A percentile compares a stretch with the other conserved stretches of the same genome.
These are phyloP conservation scores for Triticum turgidum DNA, from an alignment of 176 grass and related monocot species.

Conservation along the genomic window DNA sequence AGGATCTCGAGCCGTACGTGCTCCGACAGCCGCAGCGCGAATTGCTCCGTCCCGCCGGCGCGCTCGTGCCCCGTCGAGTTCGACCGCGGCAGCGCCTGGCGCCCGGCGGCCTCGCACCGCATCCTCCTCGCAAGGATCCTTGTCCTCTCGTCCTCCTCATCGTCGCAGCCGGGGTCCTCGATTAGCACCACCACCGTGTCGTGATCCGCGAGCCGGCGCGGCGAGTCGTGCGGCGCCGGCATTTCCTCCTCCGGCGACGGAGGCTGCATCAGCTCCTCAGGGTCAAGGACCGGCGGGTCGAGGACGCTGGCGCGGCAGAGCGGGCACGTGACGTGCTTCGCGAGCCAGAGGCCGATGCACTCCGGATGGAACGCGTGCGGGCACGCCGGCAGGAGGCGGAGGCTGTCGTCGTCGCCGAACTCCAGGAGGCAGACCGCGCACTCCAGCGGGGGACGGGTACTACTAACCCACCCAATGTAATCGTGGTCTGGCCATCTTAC, in stretches of 20 bases:
- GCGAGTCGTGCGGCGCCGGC: not conserved
- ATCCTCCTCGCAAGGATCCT: conserved; percentile 14
- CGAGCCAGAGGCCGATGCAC: conserved; percentile 66
- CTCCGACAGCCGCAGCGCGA: conserved; percentile 50
- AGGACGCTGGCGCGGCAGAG: conserved; percentile 46
- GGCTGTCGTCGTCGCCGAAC: conserved; percentile 47
- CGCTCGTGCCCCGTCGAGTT: conserved; percentile 39
- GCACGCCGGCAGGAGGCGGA: conserved; percentile 59
- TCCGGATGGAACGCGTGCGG: conserved; percentile 57
- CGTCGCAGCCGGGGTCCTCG: not conserved
- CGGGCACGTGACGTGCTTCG: conserved; percentile 48
- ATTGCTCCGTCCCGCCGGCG: conserved; percentile 24
- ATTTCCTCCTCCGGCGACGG: not conserved
- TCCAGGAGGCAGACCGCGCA: conserved; percentile 66
- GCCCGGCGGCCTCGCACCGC: conserved; percentile 7
- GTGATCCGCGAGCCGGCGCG: not conserved
- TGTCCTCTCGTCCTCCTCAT: conserved; percentile 4
- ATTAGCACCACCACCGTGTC: not conserved
- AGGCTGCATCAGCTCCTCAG: not conserved
- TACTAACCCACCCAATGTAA: no score
- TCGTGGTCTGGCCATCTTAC: no score
- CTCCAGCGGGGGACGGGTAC: conserved; percentile 22
- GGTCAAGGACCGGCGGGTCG: not conserved
- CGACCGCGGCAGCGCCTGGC: conserved; percentile 29
- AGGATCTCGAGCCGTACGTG: conserved; percentile 53